These are phyloP conservation scores for Ganoderma multipileum DNA, from an alignment of 1,284 basidiomycete genomes.

Conservation along the genomic window DNA sequence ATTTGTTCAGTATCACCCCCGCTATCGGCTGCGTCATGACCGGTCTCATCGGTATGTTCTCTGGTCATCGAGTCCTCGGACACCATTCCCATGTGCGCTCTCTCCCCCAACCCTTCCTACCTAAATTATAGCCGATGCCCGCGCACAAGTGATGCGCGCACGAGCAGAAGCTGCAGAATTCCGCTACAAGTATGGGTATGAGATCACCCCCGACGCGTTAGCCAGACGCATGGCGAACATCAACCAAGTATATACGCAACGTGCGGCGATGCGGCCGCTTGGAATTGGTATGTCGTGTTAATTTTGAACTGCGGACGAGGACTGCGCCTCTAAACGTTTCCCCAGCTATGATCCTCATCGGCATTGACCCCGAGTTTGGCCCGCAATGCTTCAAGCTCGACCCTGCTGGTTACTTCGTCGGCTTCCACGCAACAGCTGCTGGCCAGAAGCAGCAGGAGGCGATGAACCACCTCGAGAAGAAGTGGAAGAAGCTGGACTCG, in stretches of 20 bases:
- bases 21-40: slow-evolving; percentile 99
- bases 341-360: slow-evolving; percentile 99
- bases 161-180: slow-evolving; percentile 93
- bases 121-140: slow-evolving; percentile 80
- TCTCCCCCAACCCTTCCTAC: slow-evolving; percentile 1
- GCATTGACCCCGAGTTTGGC: slow-evolving; percentile 88
- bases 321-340: neutral
- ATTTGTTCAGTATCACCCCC: slow-evolving; percentile 96
- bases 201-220: slow-evolving; percentile 95
- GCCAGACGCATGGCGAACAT: slow-evolving; percentile 97
- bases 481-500: slow-evolving; percentile 94
- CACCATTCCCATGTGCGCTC: neutral
- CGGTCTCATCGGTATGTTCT: slow-evolving; percentile 82
- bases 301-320: neutral
- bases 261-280: slow-evolving; percentile 96
- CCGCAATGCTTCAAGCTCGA: slow-evolving; percentile 99
- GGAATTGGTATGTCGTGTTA: slow-evolving; percentile 81
- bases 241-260: slow-evolving; percentile 99
- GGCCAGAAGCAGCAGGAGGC: slow-evolving; percentile 99
- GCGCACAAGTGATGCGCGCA: slow-evolving; percentile 90
- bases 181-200: slow-evolving; percentile 97
- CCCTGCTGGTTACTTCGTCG: slow-evolving; percentile 98
- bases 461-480: slow-evolving; percentile 98
- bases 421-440: slow-evolving; percentile 95
- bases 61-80: neutral